These are phyloP conservation scores for Penicillium sp. DNA, from an alignment of 2,329 filamentous ascomycete species.

Conservation along the genomic window DNA sequence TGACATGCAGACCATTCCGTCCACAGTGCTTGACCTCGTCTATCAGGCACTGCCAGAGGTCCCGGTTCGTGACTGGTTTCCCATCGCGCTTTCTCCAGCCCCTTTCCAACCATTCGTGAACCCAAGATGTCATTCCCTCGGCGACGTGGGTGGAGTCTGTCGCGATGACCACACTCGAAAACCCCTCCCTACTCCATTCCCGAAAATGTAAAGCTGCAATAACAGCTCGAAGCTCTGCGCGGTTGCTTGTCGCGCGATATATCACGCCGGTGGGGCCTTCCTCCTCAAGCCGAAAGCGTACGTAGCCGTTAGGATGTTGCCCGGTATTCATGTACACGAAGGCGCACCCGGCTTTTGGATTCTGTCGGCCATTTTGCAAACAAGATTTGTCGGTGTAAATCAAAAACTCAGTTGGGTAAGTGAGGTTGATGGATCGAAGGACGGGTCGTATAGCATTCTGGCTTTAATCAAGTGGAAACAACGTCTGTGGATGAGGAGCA, in stretches of 20 bases:
- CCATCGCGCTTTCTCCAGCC: constrained; percentile 45
- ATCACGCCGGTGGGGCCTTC: background rate
- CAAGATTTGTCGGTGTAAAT: background rate
- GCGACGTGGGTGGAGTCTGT: constrained; percentile 57
- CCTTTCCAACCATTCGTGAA: constrained; percentile 45
- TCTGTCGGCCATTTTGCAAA: background rate
- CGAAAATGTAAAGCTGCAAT: constrained; percentile 51
- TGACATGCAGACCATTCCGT: constrained; percentile 23
- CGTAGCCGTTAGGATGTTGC: background rate
- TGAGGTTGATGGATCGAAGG: background rate
- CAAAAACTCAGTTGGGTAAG: background rate
- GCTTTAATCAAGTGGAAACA: background rate
- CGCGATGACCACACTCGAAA: constrained; percentile 50
- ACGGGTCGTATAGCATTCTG: background rate
- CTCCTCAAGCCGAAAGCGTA: background rate
- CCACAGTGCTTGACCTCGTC: constrained; percentile 38
- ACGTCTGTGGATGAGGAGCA: background rate
- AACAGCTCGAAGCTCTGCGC: constrained; percentile 58
- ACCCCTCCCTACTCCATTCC: constrained; percentile 47
- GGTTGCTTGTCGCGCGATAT: constrained; percentile 49
- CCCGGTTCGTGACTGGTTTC: constrained; percentile 48
- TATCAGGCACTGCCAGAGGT: constrained; percentile 55
- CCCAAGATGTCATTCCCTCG: constrained; percentile 47
- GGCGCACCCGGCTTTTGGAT: background rate
- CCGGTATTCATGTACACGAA: background rate